Conservation (phyloP, 805 yeast genomes). For the Starmera amethionina region DNA sequence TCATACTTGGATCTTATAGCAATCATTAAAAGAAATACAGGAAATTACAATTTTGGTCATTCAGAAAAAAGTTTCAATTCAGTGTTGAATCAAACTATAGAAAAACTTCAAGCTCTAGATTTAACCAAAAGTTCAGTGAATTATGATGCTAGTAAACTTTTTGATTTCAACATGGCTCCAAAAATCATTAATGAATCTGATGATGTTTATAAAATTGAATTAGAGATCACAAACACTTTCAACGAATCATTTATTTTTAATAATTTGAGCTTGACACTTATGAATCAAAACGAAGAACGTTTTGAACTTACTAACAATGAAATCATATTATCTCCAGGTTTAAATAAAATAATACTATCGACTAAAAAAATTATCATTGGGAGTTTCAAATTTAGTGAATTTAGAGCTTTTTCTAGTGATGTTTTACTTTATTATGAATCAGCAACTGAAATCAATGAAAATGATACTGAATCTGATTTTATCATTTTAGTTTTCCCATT, state of each 20-base stretch:
- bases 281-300: slow-evolving; percentile 2
- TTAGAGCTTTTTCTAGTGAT: slow-evolving; percentile 18
- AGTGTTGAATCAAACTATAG: not conserved
- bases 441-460: slow-evolving; percentile 3
- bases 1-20: slow-evolving; percentile 5
- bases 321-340: slow-evolving; percentile 1
- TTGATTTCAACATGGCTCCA: slow-evolving; percentile 18
- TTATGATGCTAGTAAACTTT: slow-evolving; percentile 13
- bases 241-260: slow-evolving; percentile 17
- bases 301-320: slow-evolving; percentile 1
- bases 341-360: slow-evolving; percentile 8
- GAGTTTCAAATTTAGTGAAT: slow-evolving; percentile 17
- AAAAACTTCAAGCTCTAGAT: not conserved
- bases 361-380: slow-evolving; percentile 26
- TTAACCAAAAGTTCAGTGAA: not conserved
- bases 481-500: slow-evolving; percentile 7
- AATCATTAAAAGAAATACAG: not conserved
- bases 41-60: not conserved
- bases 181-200: slow-evolving; percentile 14
- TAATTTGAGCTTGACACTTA: slow-evolving; percentile 15
- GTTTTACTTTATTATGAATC: slow-evolving; percentile 16
- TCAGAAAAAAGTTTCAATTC: too few relatives aligned
- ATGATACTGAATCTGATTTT: not conserved
- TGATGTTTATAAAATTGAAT: slow-evolving; percentile 20
- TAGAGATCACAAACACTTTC: slow-evolving; percentile 19